Base-by-base conservation (phyloP, 345 rosid species). In the Lagerstroemia speciosa region DNA sequence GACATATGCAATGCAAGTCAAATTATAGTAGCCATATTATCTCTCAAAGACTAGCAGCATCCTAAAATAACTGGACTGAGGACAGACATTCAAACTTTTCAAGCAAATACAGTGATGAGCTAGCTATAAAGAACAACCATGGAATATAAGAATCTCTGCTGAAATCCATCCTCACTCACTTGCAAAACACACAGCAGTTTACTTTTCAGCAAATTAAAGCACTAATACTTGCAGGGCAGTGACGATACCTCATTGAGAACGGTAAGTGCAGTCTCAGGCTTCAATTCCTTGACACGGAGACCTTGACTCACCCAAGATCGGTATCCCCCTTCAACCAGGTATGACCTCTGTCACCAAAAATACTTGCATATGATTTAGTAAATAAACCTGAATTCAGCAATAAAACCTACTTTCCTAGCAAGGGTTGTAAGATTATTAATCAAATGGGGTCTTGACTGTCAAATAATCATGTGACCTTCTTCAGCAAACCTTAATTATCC, bases 291-390 rank as follows among this genome's bases (percentile, higher is more conserved):
- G 65, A 82, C 70, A 63, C 89, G 89, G 45, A 89, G 85, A 75
- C 93, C 93, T 78, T 88, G 77, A 52, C 80, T 84, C 63, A 69
- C 78, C 99, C 99, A 94, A 73, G 97, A 82, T 70, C 83, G 83
- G 81, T 79, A 94, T 69, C 99, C 99, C 72, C 96, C 96, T 80
- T 79, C 84, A 69, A 89, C 84, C 85, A 88, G 60, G 78, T 85
- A 94, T 50, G 99, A 76, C 73, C 77, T 82, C 97, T 94, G 84
- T 69, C 71, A 76, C 67, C 69, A 36, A 74, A n/a, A 68, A 75
- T 57, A 43, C 37, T 8, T 16, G 48, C 30, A 0, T n/a, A 73
- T 34, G n/a, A 27, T 26, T 52, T 32, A 46, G 68, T 20, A 26
- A 22, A 69, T 31, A 45, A 26, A 19, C 36, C 55, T 65, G 38